phyloP scores from a whole-genome alignment of 257 asterid genomes.

The Haberlea rhodopensis region DNA sequence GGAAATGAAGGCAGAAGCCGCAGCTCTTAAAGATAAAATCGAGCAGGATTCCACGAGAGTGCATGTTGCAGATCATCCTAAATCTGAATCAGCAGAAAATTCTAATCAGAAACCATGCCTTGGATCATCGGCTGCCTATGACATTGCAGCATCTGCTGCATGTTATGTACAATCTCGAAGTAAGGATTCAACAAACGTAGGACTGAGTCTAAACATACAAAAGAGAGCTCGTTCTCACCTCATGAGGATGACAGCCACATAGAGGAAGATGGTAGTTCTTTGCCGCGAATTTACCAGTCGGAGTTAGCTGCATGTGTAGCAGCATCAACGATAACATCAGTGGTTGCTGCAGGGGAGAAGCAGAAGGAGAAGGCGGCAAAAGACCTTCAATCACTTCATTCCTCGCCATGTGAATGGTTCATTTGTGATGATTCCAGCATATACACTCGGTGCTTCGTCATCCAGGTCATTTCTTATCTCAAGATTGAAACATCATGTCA shows the following conservation, averaged over 20 bases:
- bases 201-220: conserved; percentile 25
- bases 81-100: conserved; percentile 21
- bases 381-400: conserved; percentile 79
- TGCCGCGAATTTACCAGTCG: conserved; percentile 33
- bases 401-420: conserved; percentile 91
- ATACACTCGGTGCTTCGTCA: conserved; percentile 69
- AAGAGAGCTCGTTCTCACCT: neutral
- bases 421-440: conserved; percentile 67
- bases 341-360: conserved; percentile 79
- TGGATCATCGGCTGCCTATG: conserved; percentile 56
- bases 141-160: conserved; percentile 83
- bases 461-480: conserved; percentile 50
- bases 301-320: conserved; percentile 79
- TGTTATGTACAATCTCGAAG: conserved; percentile 61
- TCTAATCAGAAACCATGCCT: conserved; percentile 24
- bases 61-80: conserved; percentile 14
- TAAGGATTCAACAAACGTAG: conserved; percentile 33
- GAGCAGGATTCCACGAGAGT: conserved; percentile 39
- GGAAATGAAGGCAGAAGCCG: conserved; percentile 63
- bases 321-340: conserved; percentile 80
- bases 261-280: conserved; percentile 24
- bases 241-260: conserved; percentile 8
- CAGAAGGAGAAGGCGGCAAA: conserved; percentile 72
- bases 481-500: neutral
- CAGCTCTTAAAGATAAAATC: conserved; percentile 40